phyloP scores from a whole-genome alignment of 2,329 filamentous ascomycete genomes.

The Mycosphaerella sp. region DNA sequence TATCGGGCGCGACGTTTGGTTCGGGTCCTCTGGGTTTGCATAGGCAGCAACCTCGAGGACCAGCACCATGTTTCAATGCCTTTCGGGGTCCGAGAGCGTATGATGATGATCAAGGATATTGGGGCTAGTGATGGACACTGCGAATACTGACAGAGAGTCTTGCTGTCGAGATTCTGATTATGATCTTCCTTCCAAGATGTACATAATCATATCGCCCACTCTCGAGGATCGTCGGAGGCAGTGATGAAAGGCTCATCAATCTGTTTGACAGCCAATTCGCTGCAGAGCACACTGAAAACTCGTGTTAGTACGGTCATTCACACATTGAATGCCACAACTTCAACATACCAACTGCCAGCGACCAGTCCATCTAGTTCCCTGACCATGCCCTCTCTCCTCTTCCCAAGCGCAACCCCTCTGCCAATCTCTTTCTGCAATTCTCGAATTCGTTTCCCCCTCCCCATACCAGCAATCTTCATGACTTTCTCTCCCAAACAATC shows the following conservation, averaged over 20 bases:
- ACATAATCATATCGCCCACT: conserved; percentile 58
- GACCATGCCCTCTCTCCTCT: conserved; percentile 73
- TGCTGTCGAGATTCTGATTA: no score
- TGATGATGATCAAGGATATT: no score
- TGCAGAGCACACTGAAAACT: conserved; percentile 68
- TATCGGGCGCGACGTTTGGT: neutral
- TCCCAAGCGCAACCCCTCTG: conserved; percentile 60
- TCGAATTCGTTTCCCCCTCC: conserved; percentile 69
- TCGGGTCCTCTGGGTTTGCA: neutral
- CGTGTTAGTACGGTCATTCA: conserved; percentile 33
- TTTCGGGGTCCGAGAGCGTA: neutral
- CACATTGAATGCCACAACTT: conserved; percentile 27
- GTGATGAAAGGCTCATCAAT: conserved; percentile 90
- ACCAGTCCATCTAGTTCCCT: conserved; percentile 88
- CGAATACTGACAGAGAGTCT: no score
- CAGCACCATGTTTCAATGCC: neutral
- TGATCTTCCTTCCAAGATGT: no score
- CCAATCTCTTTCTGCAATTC: conserved; percentile 81
- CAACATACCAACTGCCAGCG: conserved; percentile 59
- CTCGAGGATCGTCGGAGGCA: conserved; percentile 62
- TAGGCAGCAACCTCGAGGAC: neutral
- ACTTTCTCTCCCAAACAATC: conserved; percentile 87
- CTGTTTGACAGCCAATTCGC: conserved; percentile 87
- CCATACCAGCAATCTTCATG: conserved; percentile 69
- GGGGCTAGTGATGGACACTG: no score